A percentile compares a stretch with the other conserved stretches of the same genome.
These are phyloP conservation scores for Tylopilus plumbeoviolaceoides DNA, from an alignment of 768 basidiomycete species.

Conservation along the genomic window DNA sequence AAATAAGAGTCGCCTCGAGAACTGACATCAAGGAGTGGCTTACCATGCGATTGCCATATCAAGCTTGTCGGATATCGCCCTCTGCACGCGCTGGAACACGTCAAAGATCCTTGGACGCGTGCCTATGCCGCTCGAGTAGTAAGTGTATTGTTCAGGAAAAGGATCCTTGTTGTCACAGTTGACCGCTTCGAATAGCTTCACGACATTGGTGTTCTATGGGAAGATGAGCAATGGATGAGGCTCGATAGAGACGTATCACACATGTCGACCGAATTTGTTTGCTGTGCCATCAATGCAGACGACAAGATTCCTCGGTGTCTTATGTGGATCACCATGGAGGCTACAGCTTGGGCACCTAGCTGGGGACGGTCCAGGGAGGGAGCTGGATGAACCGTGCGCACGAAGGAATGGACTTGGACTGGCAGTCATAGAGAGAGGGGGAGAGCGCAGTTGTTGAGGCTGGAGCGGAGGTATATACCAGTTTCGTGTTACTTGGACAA, in stretches of 20 bases:
- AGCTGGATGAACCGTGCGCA: neutral
- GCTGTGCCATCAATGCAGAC: constrained; percentile 8
- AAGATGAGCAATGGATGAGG: neutral
- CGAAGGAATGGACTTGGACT: neutral
- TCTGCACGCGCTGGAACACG: constrained; percentile 1
- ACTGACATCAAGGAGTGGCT: neutral
- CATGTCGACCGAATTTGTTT: constrained; percentile 6
- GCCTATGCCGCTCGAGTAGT: constrained; percentile 6
- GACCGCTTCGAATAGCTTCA: constrained; percentile 6
- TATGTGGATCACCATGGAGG: neutral
- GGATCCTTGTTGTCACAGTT: constrained; percentile 4
- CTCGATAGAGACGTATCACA: neutral
- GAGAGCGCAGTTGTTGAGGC: neutral
- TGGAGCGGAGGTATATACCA: neutral
- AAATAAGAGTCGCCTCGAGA: neutral
- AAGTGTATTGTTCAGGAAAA: constrained; percentile 4
- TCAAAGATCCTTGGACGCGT: constrained; percentile 3
- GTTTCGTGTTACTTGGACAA: neutral
- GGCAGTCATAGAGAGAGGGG: neutral
- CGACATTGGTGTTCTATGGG: constrained; percentile 6
- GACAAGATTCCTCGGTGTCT: constrained; percentile 2
- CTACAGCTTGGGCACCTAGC: neutral
- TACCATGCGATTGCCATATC: constrained; percentile 10
- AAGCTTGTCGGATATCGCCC: constrained; percentile 4
- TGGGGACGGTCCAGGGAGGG: neutral